These are phyloP conservation scores for Diaporthe humulicola DNA, from an alignment of 2,329 filamentous ascomycete genomes.

Conservation along the genomic window DNA sequence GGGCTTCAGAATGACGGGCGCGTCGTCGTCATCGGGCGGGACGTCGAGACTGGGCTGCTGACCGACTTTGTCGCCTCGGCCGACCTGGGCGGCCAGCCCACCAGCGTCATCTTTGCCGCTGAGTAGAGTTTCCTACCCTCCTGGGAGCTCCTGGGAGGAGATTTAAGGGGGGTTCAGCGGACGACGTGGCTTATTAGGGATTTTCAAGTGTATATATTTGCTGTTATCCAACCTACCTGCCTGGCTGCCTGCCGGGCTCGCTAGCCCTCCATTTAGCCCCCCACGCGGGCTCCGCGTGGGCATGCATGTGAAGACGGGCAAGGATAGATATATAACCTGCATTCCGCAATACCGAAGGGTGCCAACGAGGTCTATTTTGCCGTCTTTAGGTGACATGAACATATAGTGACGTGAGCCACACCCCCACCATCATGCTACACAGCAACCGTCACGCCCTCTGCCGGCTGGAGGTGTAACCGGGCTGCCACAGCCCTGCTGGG, in stretches of 20 bases:
- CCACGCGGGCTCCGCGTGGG: conserved; percentile 9
- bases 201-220: conserved; percentile 42
- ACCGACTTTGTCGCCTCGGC: conserved; percentile 58
- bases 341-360: conserved; percentile 23
- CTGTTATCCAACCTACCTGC: conserved; percentile 49
- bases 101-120: conserved; percentile 58
- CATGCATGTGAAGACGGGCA: conserved; percentile 8
- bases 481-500: conserved; percentile 12
- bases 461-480: not conserved
- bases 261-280: conserved; percentile 2
- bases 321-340: conserved; percentile 10
- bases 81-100: conserved; percentile 59
- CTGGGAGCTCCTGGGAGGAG: not conserved
- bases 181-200: not conserved
- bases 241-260: not conserved
- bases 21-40: conserved; percentile 72
- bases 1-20: conserved; percentile 72
- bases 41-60: conserved; percentile 71
- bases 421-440: not conserved
- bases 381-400: conserved; percentile 17
- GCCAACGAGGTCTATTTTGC: conserved; percentile 6
- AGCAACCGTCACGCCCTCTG: not conserved
- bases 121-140: not conserved
- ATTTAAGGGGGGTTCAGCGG: not conserved
- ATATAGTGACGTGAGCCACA: conserved; percentile 21